Base-by-base conservation (phyloP, 805 yeast species). In the Lipomyces orientalis region DNA sequence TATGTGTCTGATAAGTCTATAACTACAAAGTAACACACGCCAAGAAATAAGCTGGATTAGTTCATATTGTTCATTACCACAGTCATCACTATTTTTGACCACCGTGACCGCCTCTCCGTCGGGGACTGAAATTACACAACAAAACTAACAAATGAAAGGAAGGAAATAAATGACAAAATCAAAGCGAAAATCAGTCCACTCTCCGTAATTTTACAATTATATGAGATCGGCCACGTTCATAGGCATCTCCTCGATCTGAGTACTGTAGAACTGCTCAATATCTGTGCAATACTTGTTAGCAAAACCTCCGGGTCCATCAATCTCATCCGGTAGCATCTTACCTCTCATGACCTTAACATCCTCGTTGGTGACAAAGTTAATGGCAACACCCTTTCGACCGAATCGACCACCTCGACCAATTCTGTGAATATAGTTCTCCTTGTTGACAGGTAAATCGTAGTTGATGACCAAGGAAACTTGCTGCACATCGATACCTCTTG, bases 371-470 rank as follows among this genome's bases (percentile, higher is more conserved):
- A 93, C 88, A 75, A 95, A 90, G 85, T 93, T 95, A 80, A 94
- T 91, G 67, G 99, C 98, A 76, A 90, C 97, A 84, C 97, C 99
- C 84, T 93, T 94, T 82, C 99, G 88, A 75, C 99, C 99, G 84
- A 94, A 94, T 79, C 99, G 88, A 72, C 98, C 99, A 74, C 97
- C 93, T 81, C 99, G 89, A 80, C 99, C 99, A 74, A 94, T 94
- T 82, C 99, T 87, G 84, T 94, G 99, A 77, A 94, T 89, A 81
- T 94, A 94, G 85, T 94, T 94, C 81, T 94, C 98, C 78, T 89
- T 88, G 85, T 95, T 93, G 72, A 86, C 80, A 65, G 99, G 98
- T 79, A 94, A 83, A 81, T 94, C 99, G 82, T 91, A 94, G 85
- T 94, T 94, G 77, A 94, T 91, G 68, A 94, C 99, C 73, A 94